Evolutionary conservation across 306 rosid genomes (phyloP).

Genomic region (Datisca glomerata): DNA sequence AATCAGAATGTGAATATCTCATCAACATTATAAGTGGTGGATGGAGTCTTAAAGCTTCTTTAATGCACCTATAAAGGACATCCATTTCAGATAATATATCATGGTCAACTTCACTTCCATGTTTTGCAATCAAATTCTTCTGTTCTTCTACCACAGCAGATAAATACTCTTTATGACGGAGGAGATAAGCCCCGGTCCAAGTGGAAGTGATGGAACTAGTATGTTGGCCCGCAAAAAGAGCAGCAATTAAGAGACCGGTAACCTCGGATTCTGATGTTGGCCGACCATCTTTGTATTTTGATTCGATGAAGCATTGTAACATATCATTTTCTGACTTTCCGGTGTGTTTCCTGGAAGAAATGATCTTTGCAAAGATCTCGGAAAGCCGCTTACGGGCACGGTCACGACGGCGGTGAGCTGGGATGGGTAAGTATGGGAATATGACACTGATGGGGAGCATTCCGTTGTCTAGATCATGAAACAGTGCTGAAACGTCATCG

Average conservation of each 20-base stretch:
- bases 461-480: constrained; percentile 90
- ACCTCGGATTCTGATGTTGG: constrained; percentile 76
- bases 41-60: constrained; percentile 95
- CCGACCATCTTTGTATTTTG: constrained; percentile 92
- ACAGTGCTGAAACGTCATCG: constrained; percentile 83
- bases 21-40: constrained; percentile 88
- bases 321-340: constrained; percentile 68
- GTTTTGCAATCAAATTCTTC: constrained; percentile 47
- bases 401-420: constrained; percentile 87
- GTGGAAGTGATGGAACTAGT: constrained; percentile 94
- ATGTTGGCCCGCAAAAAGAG: constrained; percentile 86
- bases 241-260: constrained; percentile 88
- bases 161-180: constrained; percentile 49
- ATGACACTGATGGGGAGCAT: constrained; percentile 85
- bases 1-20: constrained; percentile 76
- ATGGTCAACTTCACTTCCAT: constrained; percentile 72
- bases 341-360: constrained; percentile 47
- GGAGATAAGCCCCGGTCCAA: constrained; percentile 94
- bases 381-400: constrained; percentile 73
- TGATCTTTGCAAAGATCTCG: constrained; percentile 58
- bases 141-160: constrained; percentile 73
- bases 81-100: constrained; percentile 97
- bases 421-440: constrained; percentile 85
- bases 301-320: constrained; percentile 90
- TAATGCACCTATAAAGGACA: constrained; percentile 61